phyloP scores from a whole-genome alignment of 75 land plant species.

The Pinus taeda region DNA sequence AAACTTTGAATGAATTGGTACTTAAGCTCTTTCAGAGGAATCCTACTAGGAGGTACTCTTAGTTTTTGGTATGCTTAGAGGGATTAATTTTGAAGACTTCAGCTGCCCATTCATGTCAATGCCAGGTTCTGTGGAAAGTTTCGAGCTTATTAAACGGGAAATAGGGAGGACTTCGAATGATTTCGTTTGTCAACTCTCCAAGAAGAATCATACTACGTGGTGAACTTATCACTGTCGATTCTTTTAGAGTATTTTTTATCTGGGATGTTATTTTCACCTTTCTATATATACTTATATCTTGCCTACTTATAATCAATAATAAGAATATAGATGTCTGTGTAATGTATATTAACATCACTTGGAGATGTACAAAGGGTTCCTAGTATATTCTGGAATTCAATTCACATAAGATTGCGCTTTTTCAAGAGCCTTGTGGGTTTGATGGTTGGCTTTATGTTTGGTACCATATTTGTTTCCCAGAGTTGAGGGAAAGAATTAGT shows the following conservation, averaged over 20 bases:
- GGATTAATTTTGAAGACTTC: too few relatives aligned
- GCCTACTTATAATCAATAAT: too few relatives aligned
- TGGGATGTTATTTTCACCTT: background rate
- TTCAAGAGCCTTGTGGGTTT: conserved; percentile 95
- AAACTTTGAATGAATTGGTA: conserved; percentile 66
- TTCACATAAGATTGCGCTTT: conserved; percentile 64
- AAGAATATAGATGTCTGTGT: background rate
- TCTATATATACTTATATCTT: background rate
- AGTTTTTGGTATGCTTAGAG: too few relatives aligned
- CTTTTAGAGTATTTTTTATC: background rate
- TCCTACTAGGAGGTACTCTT: conserved; percentile 74
- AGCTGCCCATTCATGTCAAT: too few relatives aligned
- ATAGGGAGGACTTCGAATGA: too few relatives aligned
- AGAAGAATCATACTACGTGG: too few relatives aligned
- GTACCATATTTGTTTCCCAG: conserved; percentile 78
- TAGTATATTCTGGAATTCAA: background rate
- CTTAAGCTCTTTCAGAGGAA: conserved; percentile 86
- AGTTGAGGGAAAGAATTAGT: conserved; percentile 90
- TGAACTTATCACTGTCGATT: too few relatives aligned
- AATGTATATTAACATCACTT: background rate
- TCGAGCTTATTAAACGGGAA: too few relatives aligned
- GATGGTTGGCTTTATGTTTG: conserved; percentile 92
- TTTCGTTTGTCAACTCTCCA: too few relatives aligned
- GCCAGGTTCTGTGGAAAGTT: too few relatives aligned
- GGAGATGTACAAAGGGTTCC: background rate